Evolutionary conservation across 768 basidiomycete genomes (phyloP).

Genomic region (Polyporus arcularius): DNA sequence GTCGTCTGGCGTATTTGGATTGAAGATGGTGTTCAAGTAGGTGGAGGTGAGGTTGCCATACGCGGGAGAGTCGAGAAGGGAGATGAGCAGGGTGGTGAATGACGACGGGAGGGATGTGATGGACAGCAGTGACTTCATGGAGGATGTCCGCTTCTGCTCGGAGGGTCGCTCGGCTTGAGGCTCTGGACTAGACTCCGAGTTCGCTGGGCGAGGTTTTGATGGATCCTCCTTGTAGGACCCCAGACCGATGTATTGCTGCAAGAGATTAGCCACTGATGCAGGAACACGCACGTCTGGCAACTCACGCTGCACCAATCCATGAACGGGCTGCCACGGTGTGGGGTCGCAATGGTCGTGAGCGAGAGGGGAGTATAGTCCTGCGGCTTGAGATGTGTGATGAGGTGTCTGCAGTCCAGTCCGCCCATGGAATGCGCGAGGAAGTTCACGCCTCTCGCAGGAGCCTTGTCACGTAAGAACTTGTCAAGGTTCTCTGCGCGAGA

Average conservation of each 20-base stretch:
- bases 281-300: conserved; percentile 11
- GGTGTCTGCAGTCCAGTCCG: conserved; percentile 90
- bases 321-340: conserved; percentile 95
- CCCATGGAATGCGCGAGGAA: conserved; percentile 98
- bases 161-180: not conserved
- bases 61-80: conserved; percentile 92
- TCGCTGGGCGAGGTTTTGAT: not conserved
- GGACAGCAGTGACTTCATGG: conserved; percentile 40
- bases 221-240: conserved; percentile 42
- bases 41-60: conserved; percentile 90
- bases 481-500: conserved; percentile 80
- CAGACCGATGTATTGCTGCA: conserved; percentile 87
- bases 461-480: conserved; percentile 62
- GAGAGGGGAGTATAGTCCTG: conserved; percentile 83
- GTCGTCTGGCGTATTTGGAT: conserved; percentile 77
- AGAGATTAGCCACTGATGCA: not conserved
- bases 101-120: conserved; percentile 74
- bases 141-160: conserved; percentile 31
- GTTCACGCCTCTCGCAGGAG: conserved; percentile 81
- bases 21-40: conserved; percentile 81
- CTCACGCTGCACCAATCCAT: conserved; percentile 98
- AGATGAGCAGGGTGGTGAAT: conserved; percentile 84
- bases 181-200: not conserved
- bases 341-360: conserved; percentile 87
- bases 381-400: conserved; percentile 86